Evolutionary conservation across 2,329 filamentous ascomycete genomes (phyloP).

Genomic region (Stachybotrys echinatus): DNA sequence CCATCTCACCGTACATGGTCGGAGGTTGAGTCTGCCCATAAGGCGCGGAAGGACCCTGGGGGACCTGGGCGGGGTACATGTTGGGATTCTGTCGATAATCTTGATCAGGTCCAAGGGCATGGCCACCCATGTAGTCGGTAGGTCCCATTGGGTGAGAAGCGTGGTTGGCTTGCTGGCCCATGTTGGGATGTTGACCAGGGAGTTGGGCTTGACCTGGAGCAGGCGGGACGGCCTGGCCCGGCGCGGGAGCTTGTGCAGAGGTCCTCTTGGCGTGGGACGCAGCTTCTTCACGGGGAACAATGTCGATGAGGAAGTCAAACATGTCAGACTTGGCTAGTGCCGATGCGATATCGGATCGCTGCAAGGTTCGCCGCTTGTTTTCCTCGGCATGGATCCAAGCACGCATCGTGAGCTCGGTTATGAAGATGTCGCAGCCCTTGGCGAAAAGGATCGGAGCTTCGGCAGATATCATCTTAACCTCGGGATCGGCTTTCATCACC

Average conservation of each 20-base stretch:
- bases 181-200: slow-evolving; percentile 43
- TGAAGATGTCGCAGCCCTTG: slow-evolving; percentile 98
- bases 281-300: slow-evolving; percentile 93
- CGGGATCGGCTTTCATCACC: slow-evolving; percentile 98
- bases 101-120: slow-evolving; percentile 60
- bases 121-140: slow-evolving; percentile 58
- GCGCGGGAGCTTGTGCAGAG: slow-evolving; percentile 41
- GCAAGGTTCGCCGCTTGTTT: slow-evolving; percentile 93
- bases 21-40: slow-evolving; percentile 74
- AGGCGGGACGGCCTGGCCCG: slow-evolving; percentile 39
- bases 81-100: slow-evolving; percentile 75
- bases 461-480: slow-evolving; percentile 99
- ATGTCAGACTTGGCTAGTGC: slow-evolving; percentile 97
- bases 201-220: slow-evolving; percentile 46
- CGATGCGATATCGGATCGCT: slow-evolving; percentile 93
- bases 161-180: slow-evolving; percentile 52
- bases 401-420: slow-evolving; percentile 97
- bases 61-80: slow-evolving; percentile 80
- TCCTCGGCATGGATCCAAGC: slow-evolving; percentile 99
- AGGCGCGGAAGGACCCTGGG: slow-evolving; percentile 62
- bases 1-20: slow-evolving; percentile 72
- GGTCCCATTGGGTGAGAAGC: slow-evolving; percentile 53
- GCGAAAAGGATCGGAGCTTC: slow-evolving; percentile 97
- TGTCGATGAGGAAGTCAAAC: slow-evolving; percentile 99
- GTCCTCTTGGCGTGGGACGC: slow-evolving; percentile 77